Conservation (phyloP, 2,329 filamentous ascomycete species). For the Pleoardoris graminearum region DNA sequence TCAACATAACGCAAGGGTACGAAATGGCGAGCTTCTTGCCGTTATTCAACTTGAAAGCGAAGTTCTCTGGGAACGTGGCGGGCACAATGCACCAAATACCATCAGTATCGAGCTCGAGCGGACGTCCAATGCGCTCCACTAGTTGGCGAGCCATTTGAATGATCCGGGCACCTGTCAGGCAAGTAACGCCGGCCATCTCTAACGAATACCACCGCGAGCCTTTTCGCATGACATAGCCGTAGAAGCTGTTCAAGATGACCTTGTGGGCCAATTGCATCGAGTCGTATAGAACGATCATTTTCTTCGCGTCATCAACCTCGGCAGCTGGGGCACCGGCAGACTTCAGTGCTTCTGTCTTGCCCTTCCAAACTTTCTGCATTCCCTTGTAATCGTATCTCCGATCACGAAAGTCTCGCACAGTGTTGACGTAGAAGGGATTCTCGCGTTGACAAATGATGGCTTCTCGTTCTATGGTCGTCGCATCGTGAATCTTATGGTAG, state of each 20-base stretch:
- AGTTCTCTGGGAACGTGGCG: conserved; percentile 94
- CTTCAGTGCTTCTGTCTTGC: conserved; percentile 87
- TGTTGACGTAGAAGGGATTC: conserved; percentile 98
- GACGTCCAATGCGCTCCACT: conserved; percentile 89
- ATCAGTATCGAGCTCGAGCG: conserved; percentile 93
- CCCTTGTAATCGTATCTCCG: conserved; percentile 98
- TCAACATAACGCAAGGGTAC: conserved; percentile 98
- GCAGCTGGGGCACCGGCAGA: conserved; percentile 72
- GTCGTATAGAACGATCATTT: conserved; percentile 97
- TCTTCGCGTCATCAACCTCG: conserved; percentile 93
- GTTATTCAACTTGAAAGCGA: conserved; percentile 88
- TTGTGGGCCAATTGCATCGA: conserved; percentile 97
- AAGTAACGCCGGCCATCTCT: conserved; percentile 99
- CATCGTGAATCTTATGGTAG: conserved; percentile 98
- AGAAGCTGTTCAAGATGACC: conserved; percentile 98
- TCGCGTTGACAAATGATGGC: conserved; percentile 98
- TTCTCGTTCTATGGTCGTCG: conserved; percentile 87
- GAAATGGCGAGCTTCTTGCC: conserved; percentile 97
- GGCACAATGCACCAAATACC: conserved; percentile 99
- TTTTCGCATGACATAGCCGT: conserved; percentile 99
- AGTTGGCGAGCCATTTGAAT: conserved; percentile 95
- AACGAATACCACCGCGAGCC: conserved; percentile 98
- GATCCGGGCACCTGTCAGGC: conserved; percentile 91
- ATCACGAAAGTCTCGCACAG: conserved; percentile 93
- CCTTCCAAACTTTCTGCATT: conserved; percentile 97